Percentiles rank a stretch among this genome's conserved stretches.
Conservation (phyloP, 352 stramenopile species). For the Pythium oligandrum region DNA sequence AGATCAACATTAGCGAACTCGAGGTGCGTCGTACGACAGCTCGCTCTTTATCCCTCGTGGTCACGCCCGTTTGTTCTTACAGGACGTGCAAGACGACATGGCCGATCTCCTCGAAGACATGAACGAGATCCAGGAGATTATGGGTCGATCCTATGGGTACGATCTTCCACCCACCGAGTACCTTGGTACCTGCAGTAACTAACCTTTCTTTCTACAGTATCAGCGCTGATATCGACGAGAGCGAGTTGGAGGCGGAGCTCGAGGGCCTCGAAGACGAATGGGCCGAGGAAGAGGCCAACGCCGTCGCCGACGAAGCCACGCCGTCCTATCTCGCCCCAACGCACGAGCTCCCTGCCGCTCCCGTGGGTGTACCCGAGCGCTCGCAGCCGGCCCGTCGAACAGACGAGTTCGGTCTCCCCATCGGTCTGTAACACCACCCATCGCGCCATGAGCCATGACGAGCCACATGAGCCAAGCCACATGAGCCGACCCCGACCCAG, state of each 20-base stretch:
- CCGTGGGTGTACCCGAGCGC: conserved; percentile 36
- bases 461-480: not conserved
- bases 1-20: conserved; percentile 95
- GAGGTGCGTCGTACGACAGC: conserved; percentile 52
- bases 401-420: conserved; percentile 75
- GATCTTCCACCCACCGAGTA: not conserved
- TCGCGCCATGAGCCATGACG: not conserved
- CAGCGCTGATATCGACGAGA: conserved; percentile 93
- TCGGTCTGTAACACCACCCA: conserved; percentile 17
- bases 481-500: not conserved
- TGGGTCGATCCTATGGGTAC: conserved; percentile 93
- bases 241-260: conserved; percentile 93
- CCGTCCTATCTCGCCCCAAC: conserved; percentile 64
- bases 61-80: not conserved
- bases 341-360: conserved; percentile 55
- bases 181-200: not conserved
- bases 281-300: conserved; percentile 66
- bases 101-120: conserved; percentile 97
- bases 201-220: conserved; percentile 43
- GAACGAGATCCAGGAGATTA: conserved; percentile 97
- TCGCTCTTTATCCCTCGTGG: too few species aligned
- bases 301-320: conserved; percentile 33
- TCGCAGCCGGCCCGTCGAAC: conserved; percentile 22
- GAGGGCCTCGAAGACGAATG: conserved; percentile 93
- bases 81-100: conserved; percentile 96